Evolutionary conservation across 169 alveolate species (phyloP).

Genomic region (Plasmodium vivax): DNA sequence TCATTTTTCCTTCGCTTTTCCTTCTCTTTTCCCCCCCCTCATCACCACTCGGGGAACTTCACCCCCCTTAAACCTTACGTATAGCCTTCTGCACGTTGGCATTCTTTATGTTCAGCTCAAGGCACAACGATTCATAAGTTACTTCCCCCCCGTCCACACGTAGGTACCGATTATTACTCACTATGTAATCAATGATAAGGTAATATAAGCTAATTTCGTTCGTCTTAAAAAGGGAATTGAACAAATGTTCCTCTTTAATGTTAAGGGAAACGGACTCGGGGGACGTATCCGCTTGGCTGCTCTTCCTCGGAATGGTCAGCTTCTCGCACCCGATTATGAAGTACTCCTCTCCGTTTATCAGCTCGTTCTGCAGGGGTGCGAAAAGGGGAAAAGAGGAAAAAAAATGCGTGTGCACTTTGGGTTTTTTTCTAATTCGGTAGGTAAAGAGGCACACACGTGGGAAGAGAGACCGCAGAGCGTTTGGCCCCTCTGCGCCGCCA

Average conservation of each 20-base stretch:
- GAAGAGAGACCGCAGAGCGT: background rate
- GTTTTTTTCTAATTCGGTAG: background rate
- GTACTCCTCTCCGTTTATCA: constrained; percentile 65
- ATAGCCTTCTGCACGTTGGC: constrained; percentile 44
- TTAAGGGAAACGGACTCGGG: background rate
- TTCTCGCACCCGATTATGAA: constrained; percentile 53
- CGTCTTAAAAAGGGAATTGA: constrained; percentile 47
- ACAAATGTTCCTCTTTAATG: constrained; percentile 52
- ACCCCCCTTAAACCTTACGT: constrained; percentile 14
- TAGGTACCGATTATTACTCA: constrained; percentile 46
- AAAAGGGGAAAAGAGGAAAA: background rate
- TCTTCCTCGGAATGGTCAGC: background rate
- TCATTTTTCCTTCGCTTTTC: background rate
- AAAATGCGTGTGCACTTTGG: background rate
- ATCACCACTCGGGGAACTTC: background rate
- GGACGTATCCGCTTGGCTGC: background rate
- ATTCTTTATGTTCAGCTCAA: constrained; percentile 44
- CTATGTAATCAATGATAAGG: constrained; percentile 46
- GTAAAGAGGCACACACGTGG: background rate
- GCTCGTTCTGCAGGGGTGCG: constrained; percentile 28
- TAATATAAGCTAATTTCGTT: constrained; percentile 63
- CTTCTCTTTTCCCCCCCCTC: no score
- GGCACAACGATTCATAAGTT: constrained; percentile 46
- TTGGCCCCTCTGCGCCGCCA: background rate
- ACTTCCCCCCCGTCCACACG: constrained; percentile 22